Evolutionary conservation across 805 yeast genomes (phyloP).

Genomic region (Pichia rugopelliculosa): DNA sequence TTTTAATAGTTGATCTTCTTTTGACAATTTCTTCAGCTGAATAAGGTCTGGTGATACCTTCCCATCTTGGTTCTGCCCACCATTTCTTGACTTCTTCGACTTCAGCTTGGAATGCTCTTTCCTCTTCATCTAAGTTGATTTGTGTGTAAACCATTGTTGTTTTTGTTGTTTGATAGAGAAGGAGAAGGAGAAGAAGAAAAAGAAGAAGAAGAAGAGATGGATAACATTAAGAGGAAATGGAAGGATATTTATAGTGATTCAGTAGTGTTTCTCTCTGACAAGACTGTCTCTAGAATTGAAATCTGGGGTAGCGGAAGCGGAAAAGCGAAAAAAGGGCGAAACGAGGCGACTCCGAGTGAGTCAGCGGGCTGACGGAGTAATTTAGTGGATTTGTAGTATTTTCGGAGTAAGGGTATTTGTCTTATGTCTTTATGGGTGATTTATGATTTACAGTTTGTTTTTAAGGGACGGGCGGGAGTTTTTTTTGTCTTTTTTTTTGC

Average conservation of each 20-base stretch:
- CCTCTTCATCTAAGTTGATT: slow-evolving; percentile 56
- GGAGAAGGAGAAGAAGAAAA: neutral
- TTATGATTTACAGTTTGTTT: no score
- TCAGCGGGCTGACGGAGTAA: neutral
- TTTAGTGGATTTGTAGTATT: no score
- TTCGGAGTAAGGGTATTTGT: no score
- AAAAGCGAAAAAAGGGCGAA: no score
- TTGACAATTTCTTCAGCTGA: slow-evolving; percentile 81
- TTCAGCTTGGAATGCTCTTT: slow-evolving; percentile 55
- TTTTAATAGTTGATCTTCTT: slow-evolving; percentile 75
- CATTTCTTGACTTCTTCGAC: slow-evolving; percentile 70
- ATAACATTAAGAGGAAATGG: neutral
- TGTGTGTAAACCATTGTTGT: slow-evolving; percentile 44
- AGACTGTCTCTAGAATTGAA: no score
- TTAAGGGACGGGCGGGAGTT: no score
- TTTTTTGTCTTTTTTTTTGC: no score
- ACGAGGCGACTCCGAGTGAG: no score
- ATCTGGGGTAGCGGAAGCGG: neutral
- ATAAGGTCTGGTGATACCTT: slow-evolving; percentile 78
- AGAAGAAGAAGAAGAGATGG: neutral
- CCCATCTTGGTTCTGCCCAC: slow-evolving; percentile 96
- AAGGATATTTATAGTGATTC: neutral
- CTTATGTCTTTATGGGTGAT: no score
- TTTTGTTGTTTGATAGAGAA: neutral
- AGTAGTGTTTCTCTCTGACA: no score